phyloP scores from a whole-genome alignment of 163 green algal species.

The Prototheca stagnorum region DNA sequence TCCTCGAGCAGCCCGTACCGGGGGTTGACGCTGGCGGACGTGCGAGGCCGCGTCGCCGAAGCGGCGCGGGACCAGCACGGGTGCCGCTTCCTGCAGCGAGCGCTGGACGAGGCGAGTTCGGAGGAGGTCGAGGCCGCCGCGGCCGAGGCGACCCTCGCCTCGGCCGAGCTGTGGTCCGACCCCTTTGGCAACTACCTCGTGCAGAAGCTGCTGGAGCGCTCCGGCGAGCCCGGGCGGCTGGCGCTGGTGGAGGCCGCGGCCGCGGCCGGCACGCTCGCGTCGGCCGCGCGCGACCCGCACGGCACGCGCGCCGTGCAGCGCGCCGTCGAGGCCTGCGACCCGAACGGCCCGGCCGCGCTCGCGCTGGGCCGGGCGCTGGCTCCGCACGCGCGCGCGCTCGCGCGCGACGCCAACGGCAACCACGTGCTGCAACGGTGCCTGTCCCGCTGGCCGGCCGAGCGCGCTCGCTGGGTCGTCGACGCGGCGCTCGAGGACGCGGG shows the following conservation, averaged over 20 bases:
- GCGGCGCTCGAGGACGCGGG: slow-evolving; percentile 67
- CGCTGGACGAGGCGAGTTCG: slow-evolving; percentile 87
- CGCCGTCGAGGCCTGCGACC: slow-evolving; percentile 50
- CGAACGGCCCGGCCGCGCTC: slow-evolving; percentile 30
- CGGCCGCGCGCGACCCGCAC: slow-evolving; percentile 78
- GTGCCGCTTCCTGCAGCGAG: slow-evolving; percentile 87
- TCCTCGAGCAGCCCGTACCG: no score
- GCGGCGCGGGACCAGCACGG: slow-evolving; percentile 92
- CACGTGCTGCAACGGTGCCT: slow-evolving; percentile 97
- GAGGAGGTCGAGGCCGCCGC: slow-evolving; percentile 20
- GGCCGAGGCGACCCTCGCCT: slow-evolving; percentile 66
- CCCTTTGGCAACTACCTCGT: slow-evolving; percentile 99
- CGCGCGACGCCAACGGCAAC: slow-evolving; percentile 78
- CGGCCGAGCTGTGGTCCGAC: slow-evolving; percentile 91
- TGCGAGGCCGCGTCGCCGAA: slow-evolving; percentile 61
- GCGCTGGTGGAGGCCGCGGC: slow-evolving; percentile 57
- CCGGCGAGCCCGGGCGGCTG: slow-evolving; percentile 73
- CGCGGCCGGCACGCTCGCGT: slow-evolving; percentile 49
- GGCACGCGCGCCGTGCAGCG: slow-evolving; percentile 88
- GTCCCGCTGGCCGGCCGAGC: slow-evolving; percentile 65
- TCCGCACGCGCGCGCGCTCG: slow-evolving; percentile 73
- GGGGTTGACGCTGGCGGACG: slow-evolving; percentile 63
- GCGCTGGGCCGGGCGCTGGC: slow-evolving; percentile 58
- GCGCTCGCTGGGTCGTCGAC: slow-evolving; percentile 92
- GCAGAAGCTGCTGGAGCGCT: slow-evolving; percentile 95